Percentiles rank a stretch among this genome's conserved stretches.
Evolutionary conservation across 306 rosid species (phyloP).

Genomic region (Comarum palustre): DNA sequence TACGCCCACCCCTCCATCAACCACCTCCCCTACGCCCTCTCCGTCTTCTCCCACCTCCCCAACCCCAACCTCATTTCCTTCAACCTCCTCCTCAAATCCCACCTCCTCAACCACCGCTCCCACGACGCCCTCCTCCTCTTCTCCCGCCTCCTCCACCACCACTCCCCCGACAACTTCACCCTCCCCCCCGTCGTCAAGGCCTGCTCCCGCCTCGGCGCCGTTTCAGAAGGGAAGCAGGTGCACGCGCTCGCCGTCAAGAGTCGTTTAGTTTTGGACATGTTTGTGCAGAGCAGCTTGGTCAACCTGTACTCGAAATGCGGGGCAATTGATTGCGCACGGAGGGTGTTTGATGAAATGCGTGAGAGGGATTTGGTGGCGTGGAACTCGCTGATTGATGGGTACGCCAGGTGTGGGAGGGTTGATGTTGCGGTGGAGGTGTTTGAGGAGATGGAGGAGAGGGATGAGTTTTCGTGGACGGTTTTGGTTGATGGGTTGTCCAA

Average conservation of each 20-base stretch:
- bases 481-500: conserved; percentile 52
- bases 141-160: conserved; percentile 29
- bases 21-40: conserved; percentile 40
- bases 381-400: conserved; percentile 53
- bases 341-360: conserved; percentile 44
- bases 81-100: conserved; percentile 46
- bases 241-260: conserved; percentile 48
- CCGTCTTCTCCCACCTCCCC: conserved; percentile 34
- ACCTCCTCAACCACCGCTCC: conserved; percentile 41
- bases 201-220: conserved; percentile 44
- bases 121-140: conserved; percentile 43
- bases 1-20: conserved; percentile 47
- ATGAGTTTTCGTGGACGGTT: conserved; percentile 48
- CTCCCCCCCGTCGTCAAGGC: conserved; percentile 51
- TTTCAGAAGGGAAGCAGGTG: conserved; percentile 50
- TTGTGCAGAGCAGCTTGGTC: conserved; percentile 57
- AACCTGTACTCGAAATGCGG: conserved; percentile 51
- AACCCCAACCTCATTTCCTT: conserved; percentile 41
- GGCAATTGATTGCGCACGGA: conserved; percentile 42
- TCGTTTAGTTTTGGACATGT: conserved; percentile 45
- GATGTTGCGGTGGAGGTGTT: conserved; percentile 42
- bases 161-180: conserved; percentile 43
- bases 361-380: conserved; percentile 45
- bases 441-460: conserved; percentile 48
- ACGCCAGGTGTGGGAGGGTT: conserved; percentile 43